Conservation (phyloP, 306 rosid genomes). For the Adenanthera pavonina region DNA sequence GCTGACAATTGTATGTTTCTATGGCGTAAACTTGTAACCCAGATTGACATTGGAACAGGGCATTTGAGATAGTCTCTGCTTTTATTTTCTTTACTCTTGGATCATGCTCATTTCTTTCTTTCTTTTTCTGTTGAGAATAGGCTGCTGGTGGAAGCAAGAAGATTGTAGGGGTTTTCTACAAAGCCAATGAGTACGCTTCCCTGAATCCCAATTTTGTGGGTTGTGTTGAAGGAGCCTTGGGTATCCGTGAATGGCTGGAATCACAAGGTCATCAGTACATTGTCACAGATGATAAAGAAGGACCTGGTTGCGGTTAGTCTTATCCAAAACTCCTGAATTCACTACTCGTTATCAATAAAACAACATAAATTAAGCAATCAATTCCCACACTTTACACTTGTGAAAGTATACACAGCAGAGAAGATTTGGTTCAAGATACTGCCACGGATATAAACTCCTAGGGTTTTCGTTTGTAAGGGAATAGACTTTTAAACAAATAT, state of each 20-base stretch:
- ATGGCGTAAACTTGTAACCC: background rate
- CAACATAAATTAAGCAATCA: background rate
- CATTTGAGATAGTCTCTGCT: constrained; percentile 1
- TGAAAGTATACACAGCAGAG: background rate
- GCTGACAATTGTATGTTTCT: no score
- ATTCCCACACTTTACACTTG: background rate
- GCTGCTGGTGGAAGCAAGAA: constrained; percentile 81
- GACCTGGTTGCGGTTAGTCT: constrained; percentile 73
- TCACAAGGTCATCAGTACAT: constrained; percentile 89
- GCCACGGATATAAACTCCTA: background rate
- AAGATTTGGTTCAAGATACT: background rate
- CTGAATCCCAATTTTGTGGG: constrained; percentile 91
- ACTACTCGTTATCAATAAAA: background rate
- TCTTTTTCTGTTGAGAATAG: constrained; percentile 46
- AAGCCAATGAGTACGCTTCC: constrained; percentile 80
- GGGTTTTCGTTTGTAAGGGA: background rate
- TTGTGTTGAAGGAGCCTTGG: constrained; percentile 84
- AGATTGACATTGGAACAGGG: background rate
- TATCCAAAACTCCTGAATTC: background rate
- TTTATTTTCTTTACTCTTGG: background rate
- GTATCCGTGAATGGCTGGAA: constrained; percentile 91
- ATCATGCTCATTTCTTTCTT: background rate
- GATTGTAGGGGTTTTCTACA: constrained; percentile 96
- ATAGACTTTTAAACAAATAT: background rate
- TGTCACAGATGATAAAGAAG: constrained; percentile 96